Evolutionary conservation across 441 rosid genomes (phyloP), one percentile per base, ranked within the genome.

Genomic region (Lepidium campestre): DNA sequence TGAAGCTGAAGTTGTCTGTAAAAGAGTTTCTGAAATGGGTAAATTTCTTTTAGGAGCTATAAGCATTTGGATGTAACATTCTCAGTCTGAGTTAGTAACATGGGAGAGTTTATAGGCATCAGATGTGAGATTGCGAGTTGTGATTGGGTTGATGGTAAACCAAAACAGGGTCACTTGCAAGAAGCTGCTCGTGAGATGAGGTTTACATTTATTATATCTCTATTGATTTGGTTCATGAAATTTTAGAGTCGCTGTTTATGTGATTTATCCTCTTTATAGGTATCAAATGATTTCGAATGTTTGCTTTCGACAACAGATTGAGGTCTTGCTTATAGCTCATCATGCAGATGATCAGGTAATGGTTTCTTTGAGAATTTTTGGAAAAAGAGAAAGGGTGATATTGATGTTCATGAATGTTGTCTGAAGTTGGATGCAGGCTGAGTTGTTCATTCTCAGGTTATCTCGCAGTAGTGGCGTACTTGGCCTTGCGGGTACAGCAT

Each of bases 331-430:
- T 72, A 78, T 91, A 78, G 99, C 97, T 1, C 99, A 94, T 77
- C 99, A 89, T 61, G 89, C 91, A 20, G 97, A 89, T 78, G 99
- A 91, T 70, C 99, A 91, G 99, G 99, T 93, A 50, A 48, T 32
- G 17, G 34, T 8, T 14, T 27, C 35, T 74, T 48, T 55, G 53
- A 47, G 54, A 31, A 23, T 48, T 36, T 52, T 29, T 29, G 34
- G 34, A 4, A 42, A 19, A 1, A 36, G 12, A 31, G 7, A 54
- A 60, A 57, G 40, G 13, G 58, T 57, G 19, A 35, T 59, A 23
- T 36, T 14, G 34, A 34, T 47, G n/a, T 66, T 57, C 22, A 75
- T 35, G 49, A 61, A 14, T 77, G 48, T 57, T 60, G 67, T 74
- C 39, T 79, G 66, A 67, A 57, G 60, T 68, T 60, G 59, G 47